phyloP scores from a whole-genome alignment of 2,329 filamentous ascomycete species.

The Torrubiellomyces zombiae region DNA sequence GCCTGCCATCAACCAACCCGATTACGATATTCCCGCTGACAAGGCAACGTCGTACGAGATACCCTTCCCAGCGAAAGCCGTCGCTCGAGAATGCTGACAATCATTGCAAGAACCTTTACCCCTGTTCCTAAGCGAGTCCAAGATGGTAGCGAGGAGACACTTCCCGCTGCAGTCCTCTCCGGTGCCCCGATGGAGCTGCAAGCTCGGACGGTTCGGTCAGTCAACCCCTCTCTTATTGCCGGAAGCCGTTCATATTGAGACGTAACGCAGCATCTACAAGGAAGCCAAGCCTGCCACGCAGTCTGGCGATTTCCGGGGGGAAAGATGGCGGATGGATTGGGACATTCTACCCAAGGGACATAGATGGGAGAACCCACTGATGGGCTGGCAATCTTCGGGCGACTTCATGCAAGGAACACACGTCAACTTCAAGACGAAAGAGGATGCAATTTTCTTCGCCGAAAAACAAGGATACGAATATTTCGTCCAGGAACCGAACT shows the following conservation, averaged over 20 bases:
- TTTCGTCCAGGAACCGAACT: conserved; percentile 93
- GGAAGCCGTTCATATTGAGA: conserved; percentile 1
- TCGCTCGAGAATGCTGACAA: neutral
- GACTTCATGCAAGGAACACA: conserved; percentile 92
- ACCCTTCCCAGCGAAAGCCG: neutral
- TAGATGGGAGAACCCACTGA: conserved; percentile 95
- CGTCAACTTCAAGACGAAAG: conserved; percentile 79
- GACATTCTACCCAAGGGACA: conserved; percentile 83
- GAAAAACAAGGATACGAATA: conserved; percentile 99
- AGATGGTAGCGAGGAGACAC: conserved; percentile 70
- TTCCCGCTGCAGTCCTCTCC: conserved; percentile 74
- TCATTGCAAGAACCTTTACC: conserved; percentile 55
- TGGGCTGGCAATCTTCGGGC: conserved; percentile 94
- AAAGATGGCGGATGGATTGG: conserved; percentile 97
- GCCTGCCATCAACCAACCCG: conserved; percentile 47
- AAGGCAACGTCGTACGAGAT: conserved; percentile 68
- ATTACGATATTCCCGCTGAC: conserved; percentile 68
- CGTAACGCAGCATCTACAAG: conserved; percentile 59
- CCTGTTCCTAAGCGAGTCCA: conserved; percentile 80
- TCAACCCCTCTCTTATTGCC: conserved; percentile 1
- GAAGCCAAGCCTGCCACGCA: conserved; percentile 91
- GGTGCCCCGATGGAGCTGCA: conserved; percentile 89
- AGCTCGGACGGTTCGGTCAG: conserved; percentile 81
- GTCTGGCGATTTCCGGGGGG: conserved; percentile 71
- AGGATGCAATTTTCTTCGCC: conserved; percentile 86